Base-by-base conservation (phyloP, 1,284 basidiomycete genomes). In the Apiotrichum laibachii region DNA sequence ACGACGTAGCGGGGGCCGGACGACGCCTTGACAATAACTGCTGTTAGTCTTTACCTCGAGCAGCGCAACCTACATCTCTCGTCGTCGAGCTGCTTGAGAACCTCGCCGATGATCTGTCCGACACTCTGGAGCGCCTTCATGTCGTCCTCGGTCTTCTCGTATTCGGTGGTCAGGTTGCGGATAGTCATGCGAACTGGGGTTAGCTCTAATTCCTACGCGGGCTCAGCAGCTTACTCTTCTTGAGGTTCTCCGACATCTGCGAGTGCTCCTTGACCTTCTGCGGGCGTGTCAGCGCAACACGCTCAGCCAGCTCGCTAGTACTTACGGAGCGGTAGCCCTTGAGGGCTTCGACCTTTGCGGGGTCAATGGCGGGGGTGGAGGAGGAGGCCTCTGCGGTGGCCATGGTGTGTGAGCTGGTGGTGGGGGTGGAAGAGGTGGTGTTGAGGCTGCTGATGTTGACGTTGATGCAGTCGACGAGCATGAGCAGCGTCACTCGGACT, bases 101-200 rank as follows among this genome's bases (percentile, higher is more conserved):
- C 92, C 80, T 99, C 96, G 60, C 93, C 96, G 62, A 99, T 96
- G 67, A 99, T 98, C 81, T 99, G 96, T 13, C 96, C 96, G 12
- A 99, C 96, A 13, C 92, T 96, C 77, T 99, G 96, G 16, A 99
- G 87, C 50, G 96, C 96, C 80, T 98, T 98, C 80, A 99, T 97
- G 75, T 99, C 95, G 47, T 99, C 93, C 78, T 99, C 96, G 0
- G 93, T 96, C 84, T 96, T 95, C 70, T 88, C 90, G 72, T 87
- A 99, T 59, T 89, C 88, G 70, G 88, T 88, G 74, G 94, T 88
- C 15, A 99, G 80, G 59, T 92, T 87, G 72, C 91, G 92, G 64
- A 96, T 80, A 18, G 73, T 72, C 59, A 78, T 39, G 44, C 77
- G 75, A 57, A 77, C 77, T 79, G 61, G 1, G 5, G 44, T 46